Conservation (phyloP, 306 rosid species). For the Castanospermum australe region DNA sequence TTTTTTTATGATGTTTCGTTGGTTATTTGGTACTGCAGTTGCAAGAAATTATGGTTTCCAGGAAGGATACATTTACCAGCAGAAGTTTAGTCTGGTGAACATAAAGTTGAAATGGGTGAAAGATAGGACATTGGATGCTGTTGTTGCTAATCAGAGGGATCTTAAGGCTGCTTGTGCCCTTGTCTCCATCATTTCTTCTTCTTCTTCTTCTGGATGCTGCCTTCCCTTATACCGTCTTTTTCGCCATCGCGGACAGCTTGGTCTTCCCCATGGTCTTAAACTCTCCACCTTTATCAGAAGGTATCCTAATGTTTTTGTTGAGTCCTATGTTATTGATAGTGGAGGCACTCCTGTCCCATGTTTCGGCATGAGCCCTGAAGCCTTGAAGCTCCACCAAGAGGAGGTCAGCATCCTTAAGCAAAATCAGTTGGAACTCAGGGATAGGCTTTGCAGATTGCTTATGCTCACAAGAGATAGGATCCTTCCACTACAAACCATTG, state of each 20-base stretch:
- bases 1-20: conserved; percentile 24
- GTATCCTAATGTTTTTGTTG: conserved; percentile 67
- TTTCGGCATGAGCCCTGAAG: conserved; percentile 62
- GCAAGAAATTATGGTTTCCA: conserved; percentile 32
- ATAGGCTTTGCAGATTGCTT: conserved; percentile 73
- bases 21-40: conserved; percentile 23
- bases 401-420: conserved; percentile 38
- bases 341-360: conserved; percentile 76
- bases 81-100: conserved; percentile 66
- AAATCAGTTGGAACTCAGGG: conserved; percentile 52
- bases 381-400: conserved; percentile 42
- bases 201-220: conserved; percentile 43
- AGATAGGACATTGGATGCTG: conserved; percentile 68
- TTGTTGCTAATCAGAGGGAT: conserved; percentile 60
- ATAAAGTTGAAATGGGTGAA: conserved; percentile 85
- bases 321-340: conserved; percentile 54
- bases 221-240: conserved; percentile 69
- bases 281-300: conserved; percentile 72
- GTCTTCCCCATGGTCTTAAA: conserved; percentile 66
- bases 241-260: conserved; percentile 66
- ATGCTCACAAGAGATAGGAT: conserved; percentile 66
- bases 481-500: conserved; percentile 84
- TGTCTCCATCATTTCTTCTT: conserved; percentile 57
- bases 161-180: conserved; percentile 75
- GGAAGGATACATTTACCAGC: conserved; percentile 50